Evolutionary conservation across 2,329 filamentous ascomycete species (phyloP), one percentile per base, ranked within the genome.

Genomic region (Periconia macrospinosa): DNA sequence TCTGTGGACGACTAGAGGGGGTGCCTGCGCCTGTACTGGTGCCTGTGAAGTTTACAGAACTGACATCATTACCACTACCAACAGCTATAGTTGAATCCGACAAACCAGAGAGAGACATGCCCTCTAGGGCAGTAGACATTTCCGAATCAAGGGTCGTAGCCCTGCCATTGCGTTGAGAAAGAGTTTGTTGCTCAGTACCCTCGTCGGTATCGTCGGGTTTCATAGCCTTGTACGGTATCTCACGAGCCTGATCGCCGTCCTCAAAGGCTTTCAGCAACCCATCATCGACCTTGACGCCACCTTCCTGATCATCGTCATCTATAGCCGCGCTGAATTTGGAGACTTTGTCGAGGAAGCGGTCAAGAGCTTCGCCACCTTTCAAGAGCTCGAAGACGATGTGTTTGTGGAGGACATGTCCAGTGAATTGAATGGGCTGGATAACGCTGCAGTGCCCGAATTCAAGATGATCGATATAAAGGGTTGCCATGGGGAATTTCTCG

Each of bases 391-490:
- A 76, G 49, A 80, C 67, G 41, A 84, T 71, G 30, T 76, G 66
- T 60, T 81, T 84, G 63, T 83, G 79, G 15, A 78, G 73, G 19
- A 83, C 74, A 45, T 80, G 73, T n/a, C 74, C 73, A 15, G 75
- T 65, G 54, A 85, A 82, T 13, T 79, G 70, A 0, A 65, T 54
- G 1, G 71, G 58, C 2, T 57, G 61, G 55, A 85, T 80, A 2
- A 66, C 67, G 0, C 57, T 45, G 62, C 84, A 87, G 35, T 79
- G 66, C 18, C 78, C 78, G 10, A 75, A 72, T 60, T 86, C 83
- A 18, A 86, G 75, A 58, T 87, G 84, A 15, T 70, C 69, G 52
- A 86, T 78, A 40, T 85, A 67, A 6, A 73, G 71, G 7, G 75
- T 70, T 0, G 83, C 82, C 10, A 75, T 74, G 13, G 68, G 70